Base-by-base conservation (phyloP, 345 rosid genomes). In the Hypericum perforatum region DNA sequence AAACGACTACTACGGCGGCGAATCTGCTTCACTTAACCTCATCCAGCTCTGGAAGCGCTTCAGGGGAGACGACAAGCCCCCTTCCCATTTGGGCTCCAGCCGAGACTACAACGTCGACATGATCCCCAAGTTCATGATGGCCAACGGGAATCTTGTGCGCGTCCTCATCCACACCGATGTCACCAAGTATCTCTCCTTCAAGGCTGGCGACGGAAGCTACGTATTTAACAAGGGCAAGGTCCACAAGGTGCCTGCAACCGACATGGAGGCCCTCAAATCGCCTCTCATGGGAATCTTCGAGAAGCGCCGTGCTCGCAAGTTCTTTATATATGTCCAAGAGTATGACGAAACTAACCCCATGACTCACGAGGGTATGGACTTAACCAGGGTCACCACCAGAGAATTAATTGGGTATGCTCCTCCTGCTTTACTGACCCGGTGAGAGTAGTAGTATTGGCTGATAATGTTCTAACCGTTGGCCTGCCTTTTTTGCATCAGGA, bases 61-160 rank as follows among this genome's bases (percentile, higher is more conserved):
- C 64, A 83, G 73, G 75, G 91, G 89, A 1, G 72, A 72, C 62
- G 99, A 94, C 48, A 78, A 79, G 53, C 94, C 99, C 66, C 97
- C 99, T 11, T 77, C 85, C 41, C 78, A 82, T 72, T 73, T 94
- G 76, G 99, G 99, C 43, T 73, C 94, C 49, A 88, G 95, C 64
- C 77, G 95, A 76, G 99, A 94, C 61, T 94, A 89, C 68, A 94
- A 89, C 68, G 97, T 89, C 58, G 99, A 94, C 67, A 89, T 94
- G 99, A 69, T 89, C 72, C 99, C 99, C 9, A 94, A 94, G 97
- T 94, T 94, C 59, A 94, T 94, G 84, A 94, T 89, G 97, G 97
- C 94, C 47, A 94, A 94, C 65, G 99, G 97, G 10, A 70, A 81
- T 75, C 99, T 94, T 70, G 99, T 89, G 15, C 97, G 97, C 6